Percentiles rank a stretch among this genome's conserved stretches.
Evolutionary conservation across 345 rosid species (phyloP).

Genomic region (Cardiospermum halicacabum): DNA sequence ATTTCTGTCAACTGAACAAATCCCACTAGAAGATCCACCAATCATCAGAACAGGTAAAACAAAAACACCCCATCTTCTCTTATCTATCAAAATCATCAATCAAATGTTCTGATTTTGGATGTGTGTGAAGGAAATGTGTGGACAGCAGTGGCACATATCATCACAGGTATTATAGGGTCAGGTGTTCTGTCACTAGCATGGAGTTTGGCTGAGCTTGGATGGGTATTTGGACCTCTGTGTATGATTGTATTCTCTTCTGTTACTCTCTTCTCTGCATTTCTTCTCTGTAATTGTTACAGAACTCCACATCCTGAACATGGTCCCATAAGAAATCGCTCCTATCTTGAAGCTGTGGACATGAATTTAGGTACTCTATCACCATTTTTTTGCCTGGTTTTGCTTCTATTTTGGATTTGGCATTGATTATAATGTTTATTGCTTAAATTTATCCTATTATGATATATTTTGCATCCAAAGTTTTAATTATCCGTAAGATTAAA

Average conservation of each 20-base stretch:
- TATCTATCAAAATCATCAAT: too few relatives aligned
- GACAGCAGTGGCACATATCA: constrained; percentile 51
- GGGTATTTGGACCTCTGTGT: constrained; percentile 62
- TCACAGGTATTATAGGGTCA: constrained; percentile 51
- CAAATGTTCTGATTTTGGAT: background rate
- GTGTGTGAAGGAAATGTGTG: constrained; percentile 29
- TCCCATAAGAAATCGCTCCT: constrained; percentile 28
- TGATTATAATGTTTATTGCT: too few relatives aligned
- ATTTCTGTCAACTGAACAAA: background rate
- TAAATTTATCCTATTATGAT: too few relatives aligned
- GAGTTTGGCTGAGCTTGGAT: constrained; percentile 64
- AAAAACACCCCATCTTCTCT: too few relatives aligned
- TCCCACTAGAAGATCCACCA: background rate
- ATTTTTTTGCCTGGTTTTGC: too few relatives aligned
- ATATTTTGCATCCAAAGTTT: too few relatives aligned
- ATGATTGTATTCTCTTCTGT: constrained; percentile 41
- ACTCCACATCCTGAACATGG: constrained; percentile 53
- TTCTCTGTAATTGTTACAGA: constrained; percentile 53
- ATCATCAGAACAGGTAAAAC: background rate
- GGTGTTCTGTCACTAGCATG: constrained; percentile 68
- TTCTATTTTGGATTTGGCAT: too few relatives aligned
- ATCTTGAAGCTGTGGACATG: constrained; percentile 29
- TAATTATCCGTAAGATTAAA: too few relatives aligned
- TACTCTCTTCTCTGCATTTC: constrained; percentile 37
- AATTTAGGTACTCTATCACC: constrained; percentile 22